Evolutionary conservation across 495 filamentous ascomycete genomes (phyloP), one percentile per base, ranked within the genome.

Genomic region (Tuber calosporum): DNA sequence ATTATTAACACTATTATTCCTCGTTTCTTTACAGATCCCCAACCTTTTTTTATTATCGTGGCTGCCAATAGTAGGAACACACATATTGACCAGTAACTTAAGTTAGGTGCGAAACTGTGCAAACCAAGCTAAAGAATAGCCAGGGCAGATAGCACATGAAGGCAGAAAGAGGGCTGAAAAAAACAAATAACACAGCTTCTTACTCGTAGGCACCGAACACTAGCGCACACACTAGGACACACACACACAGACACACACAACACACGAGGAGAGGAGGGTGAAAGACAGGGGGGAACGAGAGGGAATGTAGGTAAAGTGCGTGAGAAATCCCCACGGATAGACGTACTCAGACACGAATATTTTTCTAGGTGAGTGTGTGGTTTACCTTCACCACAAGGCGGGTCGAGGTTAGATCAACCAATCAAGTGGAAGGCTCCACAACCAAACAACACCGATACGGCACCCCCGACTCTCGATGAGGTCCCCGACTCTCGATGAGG

Each of bases 101-200:
- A n/a, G n/a, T n/a, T n/a, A 34, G 26, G 4, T 62, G 26, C 13
- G 19, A 34, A 34, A 34, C 26, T 5, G 2, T 30, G 26, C 3
- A 62, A 62, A 30, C 53, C 26, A 62, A 34, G 53, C 53, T 19
- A 62, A 62, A 62, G 11, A 62, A 62, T 62, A n/a, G 20, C 45
- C 22, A 53, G 22, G 7, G 45, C 7, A 53, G 20, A 53, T 53
- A 62, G 26, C 53, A 62, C 53, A 34, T 13, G 11, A 62, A 62
- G 53, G 53, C 53, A 62, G 53, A 62, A 62, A 62, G 30, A 34
- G 53, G 53, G 53, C 53, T 62, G 53, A 62, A 62, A 62, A 62
- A 62, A 62, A 62, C 26, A 62, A 62, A 34, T 62, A 34, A 15
- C n/a, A 30, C 30, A 11, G 9, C n/a, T 26, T 15, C 53, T 26